A percentile compares a stretch with the other conserved stretches of the same genome.
Evolutionary conservation across 805 yeast genomes (phyloP).

Genomic region (Pichia manshurica): DNA sequence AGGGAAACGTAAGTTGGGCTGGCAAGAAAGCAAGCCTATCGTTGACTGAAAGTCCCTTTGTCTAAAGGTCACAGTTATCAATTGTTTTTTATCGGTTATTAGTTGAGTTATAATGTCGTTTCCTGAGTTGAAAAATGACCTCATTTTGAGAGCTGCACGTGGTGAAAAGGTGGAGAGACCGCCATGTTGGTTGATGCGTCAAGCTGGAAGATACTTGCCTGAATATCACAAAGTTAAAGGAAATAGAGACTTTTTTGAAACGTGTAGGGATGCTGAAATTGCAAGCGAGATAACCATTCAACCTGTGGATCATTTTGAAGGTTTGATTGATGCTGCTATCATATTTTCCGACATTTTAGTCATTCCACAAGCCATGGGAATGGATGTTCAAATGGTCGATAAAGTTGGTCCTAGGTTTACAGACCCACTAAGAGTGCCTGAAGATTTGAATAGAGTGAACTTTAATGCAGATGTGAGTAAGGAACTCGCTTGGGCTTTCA

Average conservation of each 20-base stretch:
- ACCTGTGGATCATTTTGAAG: constrained; percentile 85
- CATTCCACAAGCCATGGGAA: constrained; percentile 97
- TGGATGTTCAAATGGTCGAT: constrained; percentile 88
- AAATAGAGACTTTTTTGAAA: constrained; percentile 81
- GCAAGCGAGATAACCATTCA: constrained; percentile 94
- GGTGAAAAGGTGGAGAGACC: constrained; percentile 94
- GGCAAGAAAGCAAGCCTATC: too few species aligned
- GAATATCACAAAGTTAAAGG: constrained; percentile 90
- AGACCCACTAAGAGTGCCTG: constrained; percentile 72
- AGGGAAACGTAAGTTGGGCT: too few species aligned
- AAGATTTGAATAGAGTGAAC: constrained; percentile 55
- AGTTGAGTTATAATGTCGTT: constrained; percentile 32
- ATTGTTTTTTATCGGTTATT: too few species aligned
- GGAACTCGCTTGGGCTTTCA: constrained; percentile 90
- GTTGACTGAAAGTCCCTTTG: too few species aligned
- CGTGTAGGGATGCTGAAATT: constrained; percentile 91
- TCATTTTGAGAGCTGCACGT: constrained; percentile 84
- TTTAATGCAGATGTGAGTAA: constrained; percentile 60
- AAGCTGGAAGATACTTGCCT: constrained; percentile 91
- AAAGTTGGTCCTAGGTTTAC: constrained; percentile 93
- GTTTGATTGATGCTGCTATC: constrained; percentile 92
- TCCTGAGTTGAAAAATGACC: constrained; percentile 80
- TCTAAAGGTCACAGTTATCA: too few species aligned
- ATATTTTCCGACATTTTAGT: constrained; percentile 94
- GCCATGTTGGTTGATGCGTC: constrained; percentile 97